phyloP scores from a whole-genome alignment of 2,329 filamentous ascomycete genomes.

The Paracoccidioides brasiliensis region DNA sequence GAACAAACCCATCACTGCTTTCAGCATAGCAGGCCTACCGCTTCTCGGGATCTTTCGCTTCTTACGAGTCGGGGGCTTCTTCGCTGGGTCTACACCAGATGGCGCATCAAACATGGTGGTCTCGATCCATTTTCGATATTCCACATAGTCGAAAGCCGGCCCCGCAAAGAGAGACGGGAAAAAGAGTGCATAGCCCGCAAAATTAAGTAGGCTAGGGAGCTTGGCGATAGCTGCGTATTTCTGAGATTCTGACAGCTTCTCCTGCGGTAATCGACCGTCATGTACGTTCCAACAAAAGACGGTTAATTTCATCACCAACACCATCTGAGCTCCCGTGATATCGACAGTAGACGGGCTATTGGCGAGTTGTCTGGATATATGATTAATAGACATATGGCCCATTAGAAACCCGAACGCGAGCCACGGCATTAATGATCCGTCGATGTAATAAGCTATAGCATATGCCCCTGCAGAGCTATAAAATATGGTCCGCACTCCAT shows the following conservation, averaged over 20 bases:
- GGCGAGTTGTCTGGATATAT: slow-evolving; percentile 65
- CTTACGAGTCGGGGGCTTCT: slow-evolving; percentile 73
- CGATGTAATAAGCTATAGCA: slow-evolving; percentile 65
- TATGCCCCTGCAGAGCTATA: slow-evolving; percentile 73
- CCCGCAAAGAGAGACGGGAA: slow-evolving; percentile 84
- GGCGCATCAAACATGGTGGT: slow-evolving; percentile 89
- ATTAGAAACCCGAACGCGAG: slow-evolving; percentile 86
- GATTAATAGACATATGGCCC: slow-evolving; percentile 85
- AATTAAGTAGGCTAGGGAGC: slow-evolving; percentile 68
- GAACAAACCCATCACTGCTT: slow-evolving; percentile 56
- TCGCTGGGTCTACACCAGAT: slow-evolving; percentile 65
- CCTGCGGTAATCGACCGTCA: slow-evolving; percentile 68
- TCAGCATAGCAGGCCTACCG: slow-evolving; percentile 68
- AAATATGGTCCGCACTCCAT: slow-evolving; percentile 62
- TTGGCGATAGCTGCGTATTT: slow-evolving; percentile 64
- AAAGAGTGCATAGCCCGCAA: slow-evolving; percentile 81
- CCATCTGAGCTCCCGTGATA: slow-evolving; percentile 94
- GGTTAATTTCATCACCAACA: slow-evolving; percentile 91
- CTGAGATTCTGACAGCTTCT: slow-evolving; percentile 74
- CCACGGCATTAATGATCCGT: slow-evolving; percentile 96
- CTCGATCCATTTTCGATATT: slow-evolving; percentile 86
- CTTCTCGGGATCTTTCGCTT: slow-evolving; percentile 88
- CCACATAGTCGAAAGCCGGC: slow-evolving; percentile 85
- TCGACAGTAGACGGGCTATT: slow-evolving; percentile 58
- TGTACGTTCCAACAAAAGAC: slow-evolving; percentile 98